phyloP scores from a whole-genome alignment of 176 grass and related monocot genomes.

The Carex pumila region DNA sequence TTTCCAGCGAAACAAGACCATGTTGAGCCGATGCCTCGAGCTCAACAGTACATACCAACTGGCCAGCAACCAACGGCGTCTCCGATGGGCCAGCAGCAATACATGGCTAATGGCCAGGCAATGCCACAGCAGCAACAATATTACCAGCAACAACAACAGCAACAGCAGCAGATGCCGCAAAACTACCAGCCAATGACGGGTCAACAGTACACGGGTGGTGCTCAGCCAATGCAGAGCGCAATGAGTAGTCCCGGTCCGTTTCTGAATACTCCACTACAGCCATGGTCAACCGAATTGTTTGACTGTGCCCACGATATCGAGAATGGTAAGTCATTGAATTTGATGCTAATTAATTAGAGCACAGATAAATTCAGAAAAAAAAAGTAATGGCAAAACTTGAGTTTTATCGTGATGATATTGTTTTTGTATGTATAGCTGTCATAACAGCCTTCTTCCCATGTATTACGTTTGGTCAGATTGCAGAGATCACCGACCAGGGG shows the following conservation, averaged over 20 bases:
- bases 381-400: too few relatives aligned
- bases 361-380: too few relatives aligned
- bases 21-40: background rate
- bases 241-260: background rate
- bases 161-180: background rate
- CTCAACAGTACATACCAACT: too few relatives aligned
- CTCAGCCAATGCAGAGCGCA: background rate
- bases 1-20: background rate
- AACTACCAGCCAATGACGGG: too few relatives aligned
- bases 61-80: background rate
- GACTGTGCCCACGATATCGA: slow-evolving; percentile 42
- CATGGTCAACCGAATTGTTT: slow-evolving; percentile 54
- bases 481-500: slow-evolving; percentile 35
- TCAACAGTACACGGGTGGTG: background rate
- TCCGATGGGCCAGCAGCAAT: background rate
- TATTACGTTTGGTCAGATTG: slow-evolving; percentile 58
- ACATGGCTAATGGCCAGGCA: background rate
- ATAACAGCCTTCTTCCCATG: slow-evolving; percentile 53
- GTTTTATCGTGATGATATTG: background rate
- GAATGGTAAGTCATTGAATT: slow-evolving; percentile 28
- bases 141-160: background rate
- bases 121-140: background rate
- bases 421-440: slow-evolving; percentile 24
- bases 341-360: background rate
- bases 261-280: background rate